phyloP scores from a whole-genome alignment of 805 yeast genomes.

The Wickerhamomyces queroliae region DNA sequence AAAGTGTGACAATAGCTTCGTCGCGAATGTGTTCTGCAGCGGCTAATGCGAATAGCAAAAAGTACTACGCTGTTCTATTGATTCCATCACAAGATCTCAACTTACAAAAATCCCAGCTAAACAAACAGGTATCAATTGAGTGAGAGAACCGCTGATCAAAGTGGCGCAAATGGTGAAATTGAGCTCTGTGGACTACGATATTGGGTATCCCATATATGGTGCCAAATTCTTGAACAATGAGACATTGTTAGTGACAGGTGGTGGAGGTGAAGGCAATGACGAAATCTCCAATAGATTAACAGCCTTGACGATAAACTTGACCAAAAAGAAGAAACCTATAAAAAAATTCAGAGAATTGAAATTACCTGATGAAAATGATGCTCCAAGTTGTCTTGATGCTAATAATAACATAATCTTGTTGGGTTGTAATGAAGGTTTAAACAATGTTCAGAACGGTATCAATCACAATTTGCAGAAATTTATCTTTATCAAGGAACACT shows the following conservation, averaged over 20 bases:
- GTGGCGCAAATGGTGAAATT: constrained; percentile 15
- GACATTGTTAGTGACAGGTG: constrained; percentile 77
- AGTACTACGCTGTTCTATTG: too few species aligned
- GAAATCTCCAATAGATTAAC: constrained; percentile 56
- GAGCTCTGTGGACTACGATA: constrained; percentile 15
- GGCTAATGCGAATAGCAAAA: too few species aligned
- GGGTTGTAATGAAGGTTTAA: constrained; percentile 73
- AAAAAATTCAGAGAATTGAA: constrained; percentile 67
- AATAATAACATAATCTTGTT: constrained; percentile 46
- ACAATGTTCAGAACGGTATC: constrained; percentile 49
- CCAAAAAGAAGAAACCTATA: constrained; percentile 39
- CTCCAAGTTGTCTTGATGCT: constrained; percentile 77
- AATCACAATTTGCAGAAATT: constrained; percentile 70
- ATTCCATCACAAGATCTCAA: too few species aligned
- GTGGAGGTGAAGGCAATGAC: constrained; percentile 86
- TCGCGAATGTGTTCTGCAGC: too few species aligned
- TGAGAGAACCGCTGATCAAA: not conserved
- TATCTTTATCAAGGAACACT: constrained; percentile 59
- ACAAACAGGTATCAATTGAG: too few species aligned
- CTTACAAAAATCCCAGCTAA: too few species aligned
- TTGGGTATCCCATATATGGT: constrained; percentile 77
- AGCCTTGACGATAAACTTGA: constrained; percentile 57
- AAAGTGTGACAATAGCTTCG: not conserved
- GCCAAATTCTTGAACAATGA: constrained; percentile 63
- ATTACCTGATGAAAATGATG: constrained; percentile 65